These are phyloP conservation scores for Exophiala sp. DNA, from an alignment of 2,329 filamentous ascomycete species.

Conservation along the genomic window DNA sequence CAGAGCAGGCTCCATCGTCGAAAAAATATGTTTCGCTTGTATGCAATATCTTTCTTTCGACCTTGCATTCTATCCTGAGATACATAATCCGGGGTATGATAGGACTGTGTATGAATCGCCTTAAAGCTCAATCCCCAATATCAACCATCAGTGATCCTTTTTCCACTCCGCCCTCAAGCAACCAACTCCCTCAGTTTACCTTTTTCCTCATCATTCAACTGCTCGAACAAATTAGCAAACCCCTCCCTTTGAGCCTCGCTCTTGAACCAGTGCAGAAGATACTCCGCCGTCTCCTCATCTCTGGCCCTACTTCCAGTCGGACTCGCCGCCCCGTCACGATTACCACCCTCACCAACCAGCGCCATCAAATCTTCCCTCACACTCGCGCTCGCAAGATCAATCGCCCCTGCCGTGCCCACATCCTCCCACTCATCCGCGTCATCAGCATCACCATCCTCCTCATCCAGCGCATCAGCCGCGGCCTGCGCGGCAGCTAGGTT, in stretches of 20 bases:
- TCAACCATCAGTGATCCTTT: too few relatives aligned
- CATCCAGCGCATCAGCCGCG: slow-evolving; percentile 59
- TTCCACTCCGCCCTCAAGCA: not conserved
- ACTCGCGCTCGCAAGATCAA: slow-evolving; percentile 70
- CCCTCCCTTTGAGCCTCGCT: slow-evolving; percentile 51
- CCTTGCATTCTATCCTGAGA: too few relatives aligned
- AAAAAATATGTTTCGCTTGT: too few relatives aligned
- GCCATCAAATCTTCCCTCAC: slow-evolving; percentile 78
- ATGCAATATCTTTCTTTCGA: too few relatives aligned
- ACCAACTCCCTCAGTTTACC: slow-evolving; percentile 23
- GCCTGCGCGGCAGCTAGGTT: slow-evolving; percentile 55
- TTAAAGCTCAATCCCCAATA: too few relatives aligned
- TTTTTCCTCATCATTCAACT: slow-evolving; percentile 52
- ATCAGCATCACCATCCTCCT: slow-evolving; percentile 52
- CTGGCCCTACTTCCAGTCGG: slow-evolving; percentile 57
- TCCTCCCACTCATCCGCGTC: slow-evolving; percentile 89
- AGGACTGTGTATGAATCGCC: too few relatives aligned
- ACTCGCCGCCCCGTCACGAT: slow-evolving; percentile 47
- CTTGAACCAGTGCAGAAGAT: slow-evolving; percentile 76
- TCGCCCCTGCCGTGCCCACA: slow-evolving; percentile 58
- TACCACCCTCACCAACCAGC: slow-evolving; percentile 49
- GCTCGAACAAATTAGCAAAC: slow-evolving; percentile 54
- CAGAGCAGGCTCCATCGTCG: not conserved
- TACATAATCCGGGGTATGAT: too few relatives aligned
- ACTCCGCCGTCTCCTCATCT: slow-evolving; percentile 88